Base-by-base conservation (phyloP, 768 basidiomycete species). In the Boletus subparvulus region DNA sequence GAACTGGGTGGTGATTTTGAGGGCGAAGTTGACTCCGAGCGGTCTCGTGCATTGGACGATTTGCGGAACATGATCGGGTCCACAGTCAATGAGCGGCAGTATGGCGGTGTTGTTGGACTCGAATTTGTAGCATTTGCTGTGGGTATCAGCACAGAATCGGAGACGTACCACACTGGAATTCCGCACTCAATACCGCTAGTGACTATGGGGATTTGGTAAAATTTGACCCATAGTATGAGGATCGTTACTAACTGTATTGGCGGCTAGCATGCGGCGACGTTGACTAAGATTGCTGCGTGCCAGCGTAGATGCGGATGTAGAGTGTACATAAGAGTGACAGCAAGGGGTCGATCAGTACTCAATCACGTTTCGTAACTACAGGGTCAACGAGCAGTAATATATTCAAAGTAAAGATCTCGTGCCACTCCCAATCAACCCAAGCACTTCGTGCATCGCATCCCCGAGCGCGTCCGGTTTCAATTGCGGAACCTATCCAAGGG, bases 381-480 rank as follows among this genome's bases (percentile, higher is more conserved):
- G 32, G 16, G 17, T 21, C 21, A 36, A 41, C 17, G 14, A 33
- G 21, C 12, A 21, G 24, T 50, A 33, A 21, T 14, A 21, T 14
- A n/a, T 41, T 60, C 43, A 69, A 36, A 69, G 62, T 36, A 56
- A 47, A 19, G 67, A 55, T 28, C 39, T 58, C 10, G 39, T 17
- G 3, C 14, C 19, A 12, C 52, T 55, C 43, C 58, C 62, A 55
- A 62, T 51, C n/a, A 49, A 3, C 19, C 49, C 36, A 21, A 72
- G 56, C 13, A 72, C 56, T 13, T 72, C 64, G n/a, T 65, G 56
- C 10, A 72, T 52, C 43, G 49, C 53, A 45, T 71, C 64, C 3
- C 60, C 69, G 6, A 71, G 59, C 28, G 2, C 60, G 10, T 73
- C 70, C 7, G 70, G 70, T 55, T 71, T 65, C 45, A 73, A 28